A percentile compares a stretch with the other conserved stretches of the same genome.
Evolutionary conservation across 768 basidiomycete genomes (phyloP).

Genomic region (Rhodotorula paludigena): DNA sequence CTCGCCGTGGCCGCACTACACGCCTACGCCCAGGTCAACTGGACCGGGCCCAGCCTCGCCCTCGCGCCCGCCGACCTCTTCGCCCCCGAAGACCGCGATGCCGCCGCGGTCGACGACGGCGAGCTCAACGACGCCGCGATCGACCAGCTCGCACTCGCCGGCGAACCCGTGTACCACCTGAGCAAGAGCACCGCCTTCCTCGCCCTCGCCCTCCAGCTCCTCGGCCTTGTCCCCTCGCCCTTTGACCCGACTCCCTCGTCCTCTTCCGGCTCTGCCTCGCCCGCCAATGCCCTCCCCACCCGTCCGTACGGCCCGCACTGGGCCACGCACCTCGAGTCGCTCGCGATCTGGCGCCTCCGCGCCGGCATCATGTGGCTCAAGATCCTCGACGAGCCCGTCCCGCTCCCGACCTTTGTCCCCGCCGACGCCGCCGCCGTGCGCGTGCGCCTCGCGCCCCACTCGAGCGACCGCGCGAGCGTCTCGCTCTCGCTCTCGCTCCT

Average conservation of each 20-base stretch:
- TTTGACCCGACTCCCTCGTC: slow-evolving; percentile 6
- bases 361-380: slow-evolving; percentile 45
- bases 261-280: neutral
- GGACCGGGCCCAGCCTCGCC: slow-evolving; percentile 86
- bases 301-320: neutral
- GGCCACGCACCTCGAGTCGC: neutral
- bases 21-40: slow-evolving; percentile 86
- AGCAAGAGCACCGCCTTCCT: slow-evolving; percentile 64
- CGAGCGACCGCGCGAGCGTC: slow-evolving; percentile 51
- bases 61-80: slow-evolving; percentile 51
- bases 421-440: slow-evolving; percentile 46
- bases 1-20: slow-evolving; percentile 76
- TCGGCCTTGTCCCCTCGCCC: slow-evolving; percentile 50
- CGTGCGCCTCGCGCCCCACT: slow-evolving; percentile 33
- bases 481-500: slow-evolving; percentile 71
- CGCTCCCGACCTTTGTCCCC: slow-evolving; percentile 51
- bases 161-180: slow-evolving; percentile 96
- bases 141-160: slow-evolving; percentile 70
- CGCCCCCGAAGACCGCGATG: slow-evolving; percentile 35
- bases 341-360: slow-evolving; percentile 61
- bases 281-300: slow-evolving; percentile 1
- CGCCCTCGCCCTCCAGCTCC: slow-evolving; percentile 66
- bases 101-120: slow-evolving; percentile 6
- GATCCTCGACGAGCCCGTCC: slow-evolving; percentile 77
- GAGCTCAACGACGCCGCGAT: slow-evolving; percentile 63